Base-by-base conservation (phyloP, 2,329 filamentous ascomycete genomes). In the Hypoxylon sp. region DNA sequence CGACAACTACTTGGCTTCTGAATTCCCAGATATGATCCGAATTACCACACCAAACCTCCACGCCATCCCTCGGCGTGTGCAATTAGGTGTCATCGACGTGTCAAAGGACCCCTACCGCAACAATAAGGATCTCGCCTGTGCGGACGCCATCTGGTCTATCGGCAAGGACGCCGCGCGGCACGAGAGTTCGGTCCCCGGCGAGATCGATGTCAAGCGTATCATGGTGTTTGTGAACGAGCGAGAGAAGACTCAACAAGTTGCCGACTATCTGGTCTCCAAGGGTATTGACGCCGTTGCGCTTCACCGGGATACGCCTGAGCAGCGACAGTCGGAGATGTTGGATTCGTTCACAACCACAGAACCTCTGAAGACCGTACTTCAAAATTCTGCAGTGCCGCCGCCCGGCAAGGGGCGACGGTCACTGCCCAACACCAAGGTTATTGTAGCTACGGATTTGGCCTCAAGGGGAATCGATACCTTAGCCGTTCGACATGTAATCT, bases 191-290 rank as follows among this genome's bases (percentile, higher is more conserved):
- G 81, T 83, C 29, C 85, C 87, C 58, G 87, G 83, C 44, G 83
- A 85, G 53, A 82, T 90, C 3, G 89, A 92, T 65, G 86, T 93
- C 24, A 96, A 96, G 79, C 92, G 93, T 69, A 92, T 99, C 75
- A 89, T 98, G 63, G 94, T 98, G 2, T 98, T 98, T 75, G 95
- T 98, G 78, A 98, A 98, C 79, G 94, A 98, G 84, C 92, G 96
- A 37, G 94, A 97, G 77, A 93, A 93, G 77, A 93, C 95, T 0
- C 87, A 92, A 63, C 89, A 94, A 75, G 86, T 99, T 0, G 91
- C 94, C 11, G 82, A 90, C 1, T 99, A 92, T 78, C 88, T 99
- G 0, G 83, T 84, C 11, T 88, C 88, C 55, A 98, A 98, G 82
- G 94, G 94, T 61, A 94, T 99, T 74, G 92, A 97, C 73, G 94